Percentiles rank a stretch among this genome's conserved stretches.
These are phyloP conservation scores for Cladosporium sp. DNA, from an alignment of 2,329 filamentous ascomycete genomes.

Conservation along the genomic window DNA sequence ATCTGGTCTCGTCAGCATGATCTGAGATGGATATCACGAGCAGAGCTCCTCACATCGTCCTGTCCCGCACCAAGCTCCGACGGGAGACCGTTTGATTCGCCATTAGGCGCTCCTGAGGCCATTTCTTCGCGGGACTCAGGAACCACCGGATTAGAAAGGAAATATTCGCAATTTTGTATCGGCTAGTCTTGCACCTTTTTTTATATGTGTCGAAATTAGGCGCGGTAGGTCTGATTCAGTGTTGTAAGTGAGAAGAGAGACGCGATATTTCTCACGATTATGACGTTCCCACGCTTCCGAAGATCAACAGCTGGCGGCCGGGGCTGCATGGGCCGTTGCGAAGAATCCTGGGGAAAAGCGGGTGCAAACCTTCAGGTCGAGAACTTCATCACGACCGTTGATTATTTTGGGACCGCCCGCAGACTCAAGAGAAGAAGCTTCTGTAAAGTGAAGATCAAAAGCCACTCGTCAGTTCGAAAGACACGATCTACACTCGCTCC, in stretches of 20 bases:
- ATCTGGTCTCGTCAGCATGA: neutral
- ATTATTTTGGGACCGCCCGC: no score
- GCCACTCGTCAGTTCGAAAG: no score
- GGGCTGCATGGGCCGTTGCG: neutral
- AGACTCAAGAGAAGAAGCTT: no score
- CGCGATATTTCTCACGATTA: neutral
- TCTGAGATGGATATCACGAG: neutral
- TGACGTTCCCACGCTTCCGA: neutral
- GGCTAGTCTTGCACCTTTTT: no score
- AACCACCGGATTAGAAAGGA: no score
- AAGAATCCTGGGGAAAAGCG: neutral
- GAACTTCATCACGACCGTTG: neutral
- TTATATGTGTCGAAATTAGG: no score
- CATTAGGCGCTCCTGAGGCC: neutral
- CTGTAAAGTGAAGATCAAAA: no score
- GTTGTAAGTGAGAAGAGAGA: neutral
- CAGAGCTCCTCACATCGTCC: slow-evolving; percentile 10
- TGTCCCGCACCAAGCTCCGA: neutral
- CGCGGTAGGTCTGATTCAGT: neutral
- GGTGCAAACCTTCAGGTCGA: neutral
- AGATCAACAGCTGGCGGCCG: neutral
- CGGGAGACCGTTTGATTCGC: neutral
- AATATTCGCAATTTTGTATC: no score
- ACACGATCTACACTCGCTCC: no score
- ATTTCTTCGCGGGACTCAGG: neutral